These are phyloP conservation scores for Debaryomycetaceae sp. DNA, from an alignment of 1,139 yeast species.

Conservation along the genomic window DNA sequence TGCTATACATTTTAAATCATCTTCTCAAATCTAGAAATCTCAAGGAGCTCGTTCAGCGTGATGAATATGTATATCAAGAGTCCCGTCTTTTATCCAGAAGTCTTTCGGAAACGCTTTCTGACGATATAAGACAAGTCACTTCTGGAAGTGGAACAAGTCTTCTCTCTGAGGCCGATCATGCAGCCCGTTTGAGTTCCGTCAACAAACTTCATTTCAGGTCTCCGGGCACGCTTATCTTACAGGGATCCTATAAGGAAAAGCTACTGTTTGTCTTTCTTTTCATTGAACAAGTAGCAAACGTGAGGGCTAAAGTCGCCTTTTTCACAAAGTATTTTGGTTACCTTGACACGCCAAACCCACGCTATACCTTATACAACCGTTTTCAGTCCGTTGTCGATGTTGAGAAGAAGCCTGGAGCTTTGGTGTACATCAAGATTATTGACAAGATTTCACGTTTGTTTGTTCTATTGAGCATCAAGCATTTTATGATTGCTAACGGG, in stretches of 20 bases:
- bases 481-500: constrained; percentile 10
- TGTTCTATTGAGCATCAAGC: constrained; percentile 19
- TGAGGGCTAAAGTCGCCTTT: constrained; percentile 3
- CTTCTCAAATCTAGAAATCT: constrained; percentile 20
- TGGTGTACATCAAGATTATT: constrained; percentile 15
- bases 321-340: constrained; percentile 6
- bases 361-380: constrained; percentile 6
- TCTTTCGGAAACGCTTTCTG: constrained; percentile 20
- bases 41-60: constrained; percentile 18
- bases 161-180: neutral
- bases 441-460: constrained; percentile 16
- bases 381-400: constrained; percentile 12
- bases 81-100: constrained; percentile 19
- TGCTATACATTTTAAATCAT: constrained; percentile 28
- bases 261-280: constrained; percentile 21
- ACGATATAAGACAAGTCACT: constrained; percentile 15
- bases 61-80: constrained; percentile 17
- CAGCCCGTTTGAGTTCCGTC: constrained; percentile 12
- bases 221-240: constrained; percentile 23
- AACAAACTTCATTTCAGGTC: constrained; percentile 16
- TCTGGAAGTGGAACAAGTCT: neutral
- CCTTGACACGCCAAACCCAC: constrained; percentile 3
- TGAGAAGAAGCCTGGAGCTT: constrained; percentile 17
- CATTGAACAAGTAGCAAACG: constrained; percentile 13
- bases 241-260: constrained; percentile 37